These are phyloP conservation scores for Beauveria brongniartii DNA, from an alignment of 2,329 filamentous ascomycete species.

Conservation along the genomic window DNA sequence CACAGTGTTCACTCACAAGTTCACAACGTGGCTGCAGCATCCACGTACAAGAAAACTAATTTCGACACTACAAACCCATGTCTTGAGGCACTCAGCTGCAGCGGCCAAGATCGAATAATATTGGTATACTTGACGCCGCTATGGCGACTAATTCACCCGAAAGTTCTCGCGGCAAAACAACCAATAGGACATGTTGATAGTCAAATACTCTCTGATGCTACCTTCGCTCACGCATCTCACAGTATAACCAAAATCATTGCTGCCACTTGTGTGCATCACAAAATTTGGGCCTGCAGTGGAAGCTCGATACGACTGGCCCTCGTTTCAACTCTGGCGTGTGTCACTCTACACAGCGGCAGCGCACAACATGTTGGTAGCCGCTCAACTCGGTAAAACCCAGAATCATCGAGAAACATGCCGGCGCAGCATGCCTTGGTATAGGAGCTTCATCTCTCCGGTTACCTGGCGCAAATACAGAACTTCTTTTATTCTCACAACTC, in stretches of 20 bases:
- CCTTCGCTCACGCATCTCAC: neutral
- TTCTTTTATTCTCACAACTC: neutral
- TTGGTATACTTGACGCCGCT: neutral
- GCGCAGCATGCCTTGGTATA: neutral
- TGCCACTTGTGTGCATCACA: neutral
- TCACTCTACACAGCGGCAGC: neutral
- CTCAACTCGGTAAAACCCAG: neutral
- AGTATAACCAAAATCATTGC: neutral
- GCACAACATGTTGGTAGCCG: neutral
- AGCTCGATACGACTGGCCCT: neutral
- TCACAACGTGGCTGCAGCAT: neutral
- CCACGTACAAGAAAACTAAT: neutral
- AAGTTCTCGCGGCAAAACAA: neutral
- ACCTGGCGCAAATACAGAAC: neutral
- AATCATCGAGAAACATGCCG: neutral
- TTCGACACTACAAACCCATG: neutral
- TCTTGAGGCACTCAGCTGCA: neutral
- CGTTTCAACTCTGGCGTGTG: neutral
- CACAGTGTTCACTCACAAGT: neutral
- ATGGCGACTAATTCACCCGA: neutral
- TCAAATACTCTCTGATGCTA: neutral
- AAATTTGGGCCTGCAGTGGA: neutral
- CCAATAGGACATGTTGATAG: neutral
- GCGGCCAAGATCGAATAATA: neutral
- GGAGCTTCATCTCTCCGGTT: neutral